Evolutionary conservation across 1,284 basidiomycete species (phyloP), one percentile per base, ranked within the genome.

Genomic region (Apiotrichum domesticum): DNA sequence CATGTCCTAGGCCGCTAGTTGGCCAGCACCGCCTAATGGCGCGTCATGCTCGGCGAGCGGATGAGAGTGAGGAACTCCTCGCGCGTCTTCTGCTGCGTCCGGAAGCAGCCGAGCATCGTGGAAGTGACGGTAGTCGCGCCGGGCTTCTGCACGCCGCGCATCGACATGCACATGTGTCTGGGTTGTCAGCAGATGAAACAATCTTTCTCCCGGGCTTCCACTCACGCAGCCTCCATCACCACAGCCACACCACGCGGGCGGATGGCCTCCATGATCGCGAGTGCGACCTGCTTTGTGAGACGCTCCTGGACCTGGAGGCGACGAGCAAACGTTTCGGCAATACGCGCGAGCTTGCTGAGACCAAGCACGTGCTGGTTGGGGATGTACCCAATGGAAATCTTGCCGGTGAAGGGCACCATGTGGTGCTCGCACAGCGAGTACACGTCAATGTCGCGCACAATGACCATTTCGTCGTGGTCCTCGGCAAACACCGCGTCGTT

Each of bases 401-500:
- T 98, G 68, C 96, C 96, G 34, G 87, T 94, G 79, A 99, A 98
- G 1, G 96, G 96, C 35, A 99, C 95, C 64, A 99, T 83, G 77
- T 99, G 96, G 73, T 99, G 96, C 79, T 99, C 96, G 79, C 96
- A 99, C 53, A 99, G 79, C 69, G 90, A 94, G 56, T 92, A 97
- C 61, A 99, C 87, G 73, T 97, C 91, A 68, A 99, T 98, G 74
- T 99, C 94, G 59, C 90, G 85, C 50, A 99, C 96, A 62, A 99
- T 86, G 54, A 99, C 95, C 93, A 99, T 96, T 77, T 99, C 96
- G 70, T 98, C 96, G 79, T 99, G 96, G 77, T 99, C 92, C 77
- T 99, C 96, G 53, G 93, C 89, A 74, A 99, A 99, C 43, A 99
- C 86, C 52, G 96, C 96, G 80, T 97, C 91, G 76, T 97, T 96